Evolutionary conservation across 1,284 basidiomycete species (phyloP).

Genomic region (Paramarasmius palmivorus): DNA sequence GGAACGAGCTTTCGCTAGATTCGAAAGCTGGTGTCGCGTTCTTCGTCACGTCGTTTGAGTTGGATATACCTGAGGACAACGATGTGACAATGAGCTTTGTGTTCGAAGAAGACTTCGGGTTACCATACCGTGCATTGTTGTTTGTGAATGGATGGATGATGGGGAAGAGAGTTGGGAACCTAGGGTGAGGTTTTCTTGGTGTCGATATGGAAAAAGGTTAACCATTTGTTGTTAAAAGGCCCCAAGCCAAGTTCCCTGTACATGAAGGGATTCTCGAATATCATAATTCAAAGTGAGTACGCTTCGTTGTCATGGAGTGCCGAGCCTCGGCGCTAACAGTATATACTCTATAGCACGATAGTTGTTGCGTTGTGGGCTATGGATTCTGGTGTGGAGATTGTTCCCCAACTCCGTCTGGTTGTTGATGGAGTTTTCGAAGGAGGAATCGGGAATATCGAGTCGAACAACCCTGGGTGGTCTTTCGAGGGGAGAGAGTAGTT

Average conservation of each 20-base stretch:
- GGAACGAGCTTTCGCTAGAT: slow-evolving; percentile 47
- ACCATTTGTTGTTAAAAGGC: slow-evolving; percentile 37
- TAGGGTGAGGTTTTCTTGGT: slow-evolving; percentile 52
- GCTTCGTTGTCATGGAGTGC: background rate
- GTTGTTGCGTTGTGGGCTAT: slow-evolving; percentile 71
- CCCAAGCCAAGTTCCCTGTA: slow-evolving; percentile 77
- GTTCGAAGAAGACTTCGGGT: slow-evolving; percentile 50
- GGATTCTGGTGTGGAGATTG: slow-evolving; percentile 42
- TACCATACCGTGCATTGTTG: slow-evolving; percentile 70
- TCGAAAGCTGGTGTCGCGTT: slow-evolving; percentile 69
- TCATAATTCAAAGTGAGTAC: slow-evolving; percentile 65
- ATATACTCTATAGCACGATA: slow-evolving; percentile 53
- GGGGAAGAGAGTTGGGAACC: slow-evolving; percentile 73
- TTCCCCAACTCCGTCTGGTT: slow-evolving; percentile 51
- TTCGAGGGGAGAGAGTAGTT: too few species aligned
- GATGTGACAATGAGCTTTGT: slow-evolving; percentile 71
- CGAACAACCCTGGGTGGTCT: slow-evolving; percentile 50
- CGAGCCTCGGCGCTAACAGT: slow-evolving; percentile 2
- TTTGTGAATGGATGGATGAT: slow-evolving; percentile 89
- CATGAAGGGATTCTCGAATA: slow-evolving; percentile 75
- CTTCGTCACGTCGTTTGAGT: slow-evolving; percentile 71
- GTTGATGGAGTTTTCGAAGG: slow-evolving; percentile 66
- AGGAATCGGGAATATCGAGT: slow-evolving; percentile 47
- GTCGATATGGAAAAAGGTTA: slow-evolving; percentile 4
- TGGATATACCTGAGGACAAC: slow-evolving; percentile 56